phyloP scores from a whole-genome alignment of 2,329 filamentous ascomycete species.

The Aschersonia sp. region DNA sequence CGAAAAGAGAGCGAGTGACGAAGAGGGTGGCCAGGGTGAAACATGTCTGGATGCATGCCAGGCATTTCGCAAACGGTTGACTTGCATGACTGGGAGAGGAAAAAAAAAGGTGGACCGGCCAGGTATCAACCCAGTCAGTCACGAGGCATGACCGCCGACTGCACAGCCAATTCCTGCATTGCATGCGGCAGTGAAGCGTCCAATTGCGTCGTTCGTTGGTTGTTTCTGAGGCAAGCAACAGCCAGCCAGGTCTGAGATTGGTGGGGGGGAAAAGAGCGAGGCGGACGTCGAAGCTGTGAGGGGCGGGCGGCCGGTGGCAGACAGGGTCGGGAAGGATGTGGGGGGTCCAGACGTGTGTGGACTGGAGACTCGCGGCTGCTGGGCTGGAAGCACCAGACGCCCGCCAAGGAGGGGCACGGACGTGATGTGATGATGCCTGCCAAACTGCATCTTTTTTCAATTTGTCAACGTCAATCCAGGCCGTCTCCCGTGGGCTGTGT shows the following conservation, averaged over 20 bases:
- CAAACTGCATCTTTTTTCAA: neutral
- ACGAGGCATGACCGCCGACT: neutral
- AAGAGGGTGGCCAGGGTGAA: conserved; percentile 1
- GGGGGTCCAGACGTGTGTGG: no score
- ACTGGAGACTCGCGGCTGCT: no score
- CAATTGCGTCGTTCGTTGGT: neutral
- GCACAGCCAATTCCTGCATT: neutral
- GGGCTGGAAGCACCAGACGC: no score
- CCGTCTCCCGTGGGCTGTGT: no score
- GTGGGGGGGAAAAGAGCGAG: neutral
- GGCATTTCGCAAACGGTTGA: neutral
- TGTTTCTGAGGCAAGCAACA: neutral
- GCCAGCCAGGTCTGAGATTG: neutral
- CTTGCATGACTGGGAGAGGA: neutral
- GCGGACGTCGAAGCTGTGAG: neutral
- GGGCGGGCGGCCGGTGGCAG: no score
- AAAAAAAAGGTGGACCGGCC: neutral
- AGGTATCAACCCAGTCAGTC: neutral
- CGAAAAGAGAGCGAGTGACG: neutral
- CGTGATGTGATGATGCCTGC: neutral
- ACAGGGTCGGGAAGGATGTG: no score
- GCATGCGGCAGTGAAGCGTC: neutral
- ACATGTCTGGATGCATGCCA: neutral
- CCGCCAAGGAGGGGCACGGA: neutral
- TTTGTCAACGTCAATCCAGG: no score